Evolutionary conservation across 192 early-diverging fungal genomes (phyloP).

Genomic region (Funneliformis mosseae): DNA sequence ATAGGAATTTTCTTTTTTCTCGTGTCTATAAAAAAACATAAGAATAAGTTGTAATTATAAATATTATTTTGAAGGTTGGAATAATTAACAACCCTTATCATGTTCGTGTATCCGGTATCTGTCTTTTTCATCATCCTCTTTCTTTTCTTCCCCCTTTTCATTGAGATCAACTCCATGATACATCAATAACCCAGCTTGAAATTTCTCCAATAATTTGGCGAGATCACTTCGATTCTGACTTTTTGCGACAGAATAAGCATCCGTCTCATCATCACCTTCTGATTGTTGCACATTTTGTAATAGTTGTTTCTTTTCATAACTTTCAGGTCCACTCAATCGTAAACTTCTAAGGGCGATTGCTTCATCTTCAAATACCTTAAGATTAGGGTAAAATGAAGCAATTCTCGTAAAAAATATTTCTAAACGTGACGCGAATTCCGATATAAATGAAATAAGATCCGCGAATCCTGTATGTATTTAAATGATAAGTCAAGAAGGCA

Average conservation of each 20-base stretch:
- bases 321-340: conserved; percentile 1
- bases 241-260: background rate
- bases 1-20: background rate
- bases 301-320: background rate
- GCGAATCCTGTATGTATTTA: background rate
- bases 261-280: background rate
- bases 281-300: no score
- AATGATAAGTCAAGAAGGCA: no score
- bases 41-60: background rate
- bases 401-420: background rate
- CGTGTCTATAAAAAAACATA: background rate
- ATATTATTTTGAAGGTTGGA: background rate
- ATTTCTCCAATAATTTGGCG: conserved; percentile 2
- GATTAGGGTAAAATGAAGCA: background rate
- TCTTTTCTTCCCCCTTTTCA: background rate
- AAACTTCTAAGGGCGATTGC: background rate
- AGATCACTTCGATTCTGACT: background rate
- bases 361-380: background rate
- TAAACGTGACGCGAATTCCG: background rate
- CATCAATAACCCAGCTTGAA: background rate
- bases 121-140: background rate
- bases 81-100: background rate
- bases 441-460: background rate
- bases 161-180: background rate
- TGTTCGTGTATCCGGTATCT: background rate